Evolutionary conservation across 495 filamentous ascomycete genomes (phyloP).

Genomic region (Lentithecium fluviatile): DNA sequence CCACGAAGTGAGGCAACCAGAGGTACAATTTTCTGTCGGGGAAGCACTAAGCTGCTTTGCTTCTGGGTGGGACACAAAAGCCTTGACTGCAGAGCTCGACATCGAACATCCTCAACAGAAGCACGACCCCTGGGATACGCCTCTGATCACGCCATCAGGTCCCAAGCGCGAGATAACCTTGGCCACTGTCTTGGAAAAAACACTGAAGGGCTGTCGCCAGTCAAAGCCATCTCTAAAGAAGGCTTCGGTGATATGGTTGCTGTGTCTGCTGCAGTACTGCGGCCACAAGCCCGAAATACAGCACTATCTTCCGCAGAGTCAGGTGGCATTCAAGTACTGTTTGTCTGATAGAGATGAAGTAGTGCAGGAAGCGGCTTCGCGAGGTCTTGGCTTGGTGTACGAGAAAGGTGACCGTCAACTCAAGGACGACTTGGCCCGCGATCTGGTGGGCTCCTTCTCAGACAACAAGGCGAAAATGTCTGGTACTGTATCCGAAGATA

Average conservation of each 20-base stretch:
- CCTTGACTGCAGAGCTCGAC: constrained; percentile 59
- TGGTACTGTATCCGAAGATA: constrained; percentile 79
- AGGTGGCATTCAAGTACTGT: constrained; percentile 83
- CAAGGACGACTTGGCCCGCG: constrained; percentile 77
- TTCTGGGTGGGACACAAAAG: constrained; percentile 73
- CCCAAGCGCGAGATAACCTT: constrained; percentile 51
- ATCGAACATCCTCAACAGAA: constrained; percentile 50
- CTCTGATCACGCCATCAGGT: constrained; percentile 19
- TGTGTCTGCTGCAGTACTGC: constrained; percentile 90
- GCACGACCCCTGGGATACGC: constrained; percentile 23
- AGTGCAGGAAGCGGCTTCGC: constrained; percentile 90
- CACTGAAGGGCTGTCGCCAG: constrained; percentile 69
- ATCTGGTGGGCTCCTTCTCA: constrained; percentile 85
- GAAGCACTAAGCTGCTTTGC: constrained; percentile 77
- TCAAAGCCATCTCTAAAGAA: constrained; percentile 85
- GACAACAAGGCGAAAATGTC: constrained; percentile 63
- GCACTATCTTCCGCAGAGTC: constrained; percentile 69
- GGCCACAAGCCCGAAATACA: constrained; percentile 71
- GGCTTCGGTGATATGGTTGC: constrained; percentile 87
- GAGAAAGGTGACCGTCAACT: constrained; percentile 80
- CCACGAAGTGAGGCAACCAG: constrained; percentile 78
- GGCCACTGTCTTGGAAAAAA: constrained; percentile 59
- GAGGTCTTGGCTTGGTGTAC: constrained; percentile 86
- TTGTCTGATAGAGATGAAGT: constrained; percentile 86
- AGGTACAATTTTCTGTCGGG: constrained; percentile 84